phyloP scores from a whole-genome alignment of 306 rosid species.

The Mimosa pudica region DNA sequence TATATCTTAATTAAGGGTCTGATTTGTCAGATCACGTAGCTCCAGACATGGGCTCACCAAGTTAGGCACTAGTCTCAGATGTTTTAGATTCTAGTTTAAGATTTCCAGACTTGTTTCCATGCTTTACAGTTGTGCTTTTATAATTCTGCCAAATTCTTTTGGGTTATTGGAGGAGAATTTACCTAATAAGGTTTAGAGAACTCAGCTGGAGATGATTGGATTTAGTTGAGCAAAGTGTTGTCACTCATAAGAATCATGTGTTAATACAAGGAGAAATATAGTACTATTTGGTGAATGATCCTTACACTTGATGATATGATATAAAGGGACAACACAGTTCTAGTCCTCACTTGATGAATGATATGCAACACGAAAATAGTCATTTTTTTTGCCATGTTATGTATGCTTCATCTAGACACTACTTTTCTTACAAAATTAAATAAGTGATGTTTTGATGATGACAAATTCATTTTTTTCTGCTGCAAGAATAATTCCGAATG shows the following conservation, averaged over 20 bases:
- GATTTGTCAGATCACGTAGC: not conserved
- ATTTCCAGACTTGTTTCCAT: not conserved
- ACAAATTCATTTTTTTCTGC: not conserved
- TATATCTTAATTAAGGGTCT: not conserved
- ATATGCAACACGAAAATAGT: not conserved
- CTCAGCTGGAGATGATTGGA: not conserved
- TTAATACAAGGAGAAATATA: not conserved
- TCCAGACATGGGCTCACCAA: not conserved
- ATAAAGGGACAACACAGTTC: too few species aligned
- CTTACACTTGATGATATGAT: not conserved
- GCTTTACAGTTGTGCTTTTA: not conserved
- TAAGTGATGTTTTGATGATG: not conserved
- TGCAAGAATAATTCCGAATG: constrained; percentile 7
- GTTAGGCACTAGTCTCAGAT: constrained; percentile 4
- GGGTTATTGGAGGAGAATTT: not conserved
- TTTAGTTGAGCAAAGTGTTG: not conserved
- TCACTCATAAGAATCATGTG: not conserved
- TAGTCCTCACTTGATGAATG: not conserved
- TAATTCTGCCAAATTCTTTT: not conserved
- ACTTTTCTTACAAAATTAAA: not conserved
- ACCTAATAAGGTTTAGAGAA: not conserved
- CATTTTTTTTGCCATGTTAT: constrained; percentile 4
- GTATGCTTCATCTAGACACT: not conserved
- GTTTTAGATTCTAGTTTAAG: not conserved
- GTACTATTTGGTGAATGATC: not conserved